phyloP scores from a whole-genome alignment of 495 filamentous ascomycete species.

The Aspergillus nidulans region DNA sequence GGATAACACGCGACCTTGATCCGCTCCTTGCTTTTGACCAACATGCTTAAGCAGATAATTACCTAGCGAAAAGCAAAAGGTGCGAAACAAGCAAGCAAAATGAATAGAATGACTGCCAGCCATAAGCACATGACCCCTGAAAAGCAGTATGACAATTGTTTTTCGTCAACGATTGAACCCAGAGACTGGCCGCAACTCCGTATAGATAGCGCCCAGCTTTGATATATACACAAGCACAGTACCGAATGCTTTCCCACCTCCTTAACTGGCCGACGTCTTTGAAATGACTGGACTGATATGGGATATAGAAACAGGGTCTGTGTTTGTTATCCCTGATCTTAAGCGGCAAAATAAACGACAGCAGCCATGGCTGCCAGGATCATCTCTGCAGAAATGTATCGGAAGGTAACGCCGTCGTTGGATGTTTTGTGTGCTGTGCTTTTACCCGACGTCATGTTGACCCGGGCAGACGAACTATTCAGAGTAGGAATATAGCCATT shows the following conservation, averaged over 20 bases:
- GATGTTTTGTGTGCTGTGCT: constrained; percentile 12
- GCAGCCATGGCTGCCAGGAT: constrained; percentile 10
- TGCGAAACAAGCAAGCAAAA: not conserved
- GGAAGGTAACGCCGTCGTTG: constrained; percentile 12
- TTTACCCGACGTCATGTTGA: constrained; percentile 12
- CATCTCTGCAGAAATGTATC: constrained; percentile 7
- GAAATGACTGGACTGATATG: not conserved
- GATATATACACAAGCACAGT: constrained; percentile 5
- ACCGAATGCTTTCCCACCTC: not conserved
- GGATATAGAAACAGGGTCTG: not conserved
- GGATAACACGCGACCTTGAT: not conserved
- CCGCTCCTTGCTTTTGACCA: not conserved
- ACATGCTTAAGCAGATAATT: not conserved
- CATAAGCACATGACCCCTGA: not conserved
- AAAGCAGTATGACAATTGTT: not conserved
- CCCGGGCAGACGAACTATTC: constrained; percentile 3
- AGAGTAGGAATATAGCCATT: constrained; percentile 3
- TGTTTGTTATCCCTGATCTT: not conserved
- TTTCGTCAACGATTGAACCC: not conserved
- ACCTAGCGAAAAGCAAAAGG: not conserved
- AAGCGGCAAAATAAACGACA: constrained; percentile 12
- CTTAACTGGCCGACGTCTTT: not conserved
- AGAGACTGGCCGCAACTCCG: not conserved
- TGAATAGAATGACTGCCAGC: not conserved
- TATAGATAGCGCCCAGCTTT: not conserved